Evolutionary conservation across 2,329 filamentous ascomycete species (phyloP).

Genomic region (Talaromyces sp.): DNA sequence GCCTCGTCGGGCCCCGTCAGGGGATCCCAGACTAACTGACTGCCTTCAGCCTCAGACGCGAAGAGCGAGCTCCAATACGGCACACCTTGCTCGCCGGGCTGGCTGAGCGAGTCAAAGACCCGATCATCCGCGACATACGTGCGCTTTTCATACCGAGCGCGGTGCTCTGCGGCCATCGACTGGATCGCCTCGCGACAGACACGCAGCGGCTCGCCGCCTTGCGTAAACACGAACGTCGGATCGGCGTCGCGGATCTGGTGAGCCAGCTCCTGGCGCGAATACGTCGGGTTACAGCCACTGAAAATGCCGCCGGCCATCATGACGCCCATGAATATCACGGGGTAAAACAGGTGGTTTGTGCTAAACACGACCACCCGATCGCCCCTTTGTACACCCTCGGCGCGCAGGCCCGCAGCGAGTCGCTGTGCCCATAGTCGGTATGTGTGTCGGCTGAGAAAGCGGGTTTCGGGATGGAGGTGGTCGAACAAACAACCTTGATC

Average conservation of each 20-base stretch:
- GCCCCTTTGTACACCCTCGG: conserved; percentile 59
- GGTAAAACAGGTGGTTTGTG: conserved; percentile 68
- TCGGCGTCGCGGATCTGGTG: conserved; percentile 70
- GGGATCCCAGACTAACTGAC: conserved; percentile 59
- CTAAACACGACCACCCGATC: conserved; percentile 71
- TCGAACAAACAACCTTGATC: conserved; percentile 54
- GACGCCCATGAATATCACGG: conserved; percentile 64
- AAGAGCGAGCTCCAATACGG: conserved; percentile 62
- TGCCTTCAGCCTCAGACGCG: conserved; percentile 46
- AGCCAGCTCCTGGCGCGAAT: conserved; percentile 64
- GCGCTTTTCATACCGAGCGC: neutral
- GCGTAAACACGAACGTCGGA: conserved; percentile 57
- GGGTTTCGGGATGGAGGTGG: conserved; percentile 60
- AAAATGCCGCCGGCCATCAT: conserved; percentile 76
- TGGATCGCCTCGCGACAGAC: conserved; percentile 17
- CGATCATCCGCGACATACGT: conserved; percentile 3
- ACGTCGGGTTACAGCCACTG: conserved; percentile 68
- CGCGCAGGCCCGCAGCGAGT: conserved; percentile 61
- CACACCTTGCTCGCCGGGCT: conserved; percentile 28
- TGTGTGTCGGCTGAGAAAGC: conserved; percentile 58
- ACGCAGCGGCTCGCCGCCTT: conserved; percentile 5
- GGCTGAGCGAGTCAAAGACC: neutral
- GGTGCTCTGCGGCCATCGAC: neutral
- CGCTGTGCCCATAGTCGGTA: conserved; percentile 69
- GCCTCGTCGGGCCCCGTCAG: conserved; percentile 20